Conservation (phyloP, 108 stramenopile species). For the Conticribra weissflogii region DNA sequence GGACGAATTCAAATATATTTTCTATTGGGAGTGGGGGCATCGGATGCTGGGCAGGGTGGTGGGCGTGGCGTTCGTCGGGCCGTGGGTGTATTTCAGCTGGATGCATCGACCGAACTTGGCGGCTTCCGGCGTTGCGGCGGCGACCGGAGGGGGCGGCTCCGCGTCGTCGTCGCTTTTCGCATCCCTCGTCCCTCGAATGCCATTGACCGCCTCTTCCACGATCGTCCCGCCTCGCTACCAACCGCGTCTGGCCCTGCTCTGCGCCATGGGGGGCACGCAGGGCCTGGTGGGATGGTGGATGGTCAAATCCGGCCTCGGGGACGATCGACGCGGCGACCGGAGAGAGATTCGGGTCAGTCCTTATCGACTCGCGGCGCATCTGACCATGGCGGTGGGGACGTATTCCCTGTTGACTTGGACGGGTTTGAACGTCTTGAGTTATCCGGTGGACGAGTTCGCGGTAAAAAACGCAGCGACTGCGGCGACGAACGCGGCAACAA, state of each 20-base stretch:
- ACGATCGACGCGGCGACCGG: constrained; percentile 84
- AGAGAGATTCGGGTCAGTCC: constrained; percentile 96
- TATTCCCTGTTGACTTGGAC: constrained; percentile 94
- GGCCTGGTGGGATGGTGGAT: constrained; percentile 99
- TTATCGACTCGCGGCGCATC: constrained; percentile 94
- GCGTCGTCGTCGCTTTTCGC: background rate
- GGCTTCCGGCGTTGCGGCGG: too few relatives aligned
- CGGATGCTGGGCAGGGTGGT: constrained; percentile 96
- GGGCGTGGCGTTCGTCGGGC: constrained; percentile 88
- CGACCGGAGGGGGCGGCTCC: background rate
- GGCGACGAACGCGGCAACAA: background rate
- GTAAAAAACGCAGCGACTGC: background rate
- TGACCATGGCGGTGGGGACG: constrained; percentile 95
- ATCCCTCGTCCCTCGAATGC: constrained; percentile 7
- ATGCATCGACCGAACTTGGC: constrained; percentile 37
- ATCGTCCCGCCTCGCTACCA: constrained; percentile 88
- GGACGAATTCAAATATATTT: constrained; percentile 99
- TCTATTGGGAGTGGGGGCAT: constrained; percentile 98
- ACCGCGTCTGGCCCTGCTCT: constrained; percentile 75
- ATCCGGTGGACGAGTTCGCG: constrained; percentile 54
- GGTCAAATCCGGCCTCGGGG: constrained; percentile 97
- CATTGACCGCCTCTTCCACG: constrained; percentile 48
- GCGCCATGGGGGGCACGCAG: constrained; percentile 97
- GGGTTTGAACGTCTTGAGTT: constrained; percentile 81
- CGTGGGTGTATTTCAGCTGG: constrained; percentile 89